Percentiles rank a stretch among this genome's conserved stretches.
phyloP scores from a whole-genome alignment of 768 basidiomycete genomes.

The Boletus rubropictus region DNA sequence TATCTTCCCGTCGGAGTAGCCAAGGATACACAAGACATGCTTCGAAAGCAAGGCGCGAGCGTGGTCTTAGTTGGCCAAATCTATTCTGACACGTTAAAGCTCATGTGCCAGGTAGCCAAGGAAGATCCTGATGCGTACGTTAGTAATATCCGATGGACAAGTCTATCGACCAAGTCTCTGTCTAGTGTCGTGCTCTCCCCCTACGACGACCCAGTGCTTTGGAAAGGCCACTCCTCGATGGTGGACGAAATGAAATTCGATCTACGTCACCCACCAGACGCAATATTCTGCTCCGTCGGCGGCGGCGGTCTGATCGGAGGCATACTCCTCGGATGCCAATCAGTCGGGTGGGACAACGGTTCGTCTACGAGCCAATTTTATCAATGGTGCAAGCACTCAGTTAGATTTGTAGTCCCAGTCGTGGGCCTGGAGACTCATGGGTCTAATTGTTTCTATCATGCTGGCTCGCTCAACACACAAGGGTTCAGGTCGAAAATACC shows the following conservation, averaged over 20 bases:
- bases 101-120: constrained; percentile 43
- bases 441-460: constrained; percentile 68
- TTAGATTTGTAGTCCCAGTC: constrained; percentile 48
- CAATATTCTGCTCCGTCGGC: constrained; percentile 74
- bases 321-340: constrained; percentile 59
- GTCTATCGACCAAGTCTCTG: not conserved
- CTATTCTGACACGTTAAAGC: constrained; percentile 53
- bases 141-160: not conserved
- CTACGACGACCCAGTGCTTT: constrained; percentile 62
- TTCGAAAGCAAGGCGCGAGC: constrained; percentile 50
- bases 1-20: constrained; percentile 56
- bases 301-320: constrained; percentile 71
- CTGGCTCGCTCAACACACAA: constrained; percentile 51
- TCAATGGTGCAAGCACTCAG: not conserved
- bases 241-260: constrained; percentile 57
- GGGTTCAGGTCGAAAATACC: constrained; percentile 31
- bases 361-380: constrained; percentile 13
- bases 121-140: constrained; percentile 51
- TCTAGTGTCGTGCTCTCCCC: constrained; percentile 62
- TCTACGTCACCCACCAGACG: constrained; percentile 52
- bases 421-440: constrained; percentile 67
- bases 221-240: constrained; percentile 78
- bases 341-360: constrained; percentile 68
- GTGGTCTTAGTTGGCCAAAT: constrained; percentile 52
- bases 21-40: constrained; percentile 42